Conservation (phyloP, 148 eudicot species). For the Cornus kousa region DNA sequence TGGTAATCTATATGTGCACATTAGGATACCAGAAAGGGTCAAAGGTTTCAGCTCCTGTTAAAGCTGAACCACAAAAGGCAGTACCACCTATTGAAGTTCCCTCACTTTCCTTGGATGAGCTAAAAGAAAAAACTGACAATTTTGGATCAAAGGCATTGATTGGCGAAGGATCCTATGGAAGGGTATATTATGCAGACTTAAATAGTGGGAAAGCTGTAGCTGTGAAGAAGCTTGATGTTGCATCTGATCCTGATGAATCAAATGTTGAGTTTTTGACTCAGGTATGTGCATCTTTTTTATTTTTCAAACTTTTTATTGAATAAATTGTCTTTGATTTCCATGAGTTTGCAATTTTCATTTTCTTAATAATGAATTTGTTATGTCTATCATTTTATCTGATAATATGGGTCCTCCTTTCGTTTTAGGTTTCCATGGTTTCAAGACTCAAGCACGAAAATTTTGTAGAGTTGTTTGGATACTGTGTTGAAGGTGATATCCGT, state of each 20-base stretch:
- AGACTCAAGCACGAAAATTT: conserved; percentile 78
- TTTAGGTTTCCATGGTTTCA: conserved; percentile 78
- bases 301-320: neutral
- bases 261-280: conserved; percentile 72
- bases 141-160: conserved; percentile 78
- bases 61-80: conserved; percentile 47
- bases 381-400: conserved; percentile 7
- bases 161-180: conserved; percentile 92
- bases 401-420: conserved; percentile 1
- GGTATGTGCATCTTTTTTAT: conserved; percentile 29
- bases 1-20: neutral
- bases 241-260: conserved; percentile 67
- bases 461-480: conserved; percentile 78
- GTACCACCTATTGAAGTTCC: conserved; percentile 66
- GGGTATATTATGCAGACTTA: conserved; percentile 69
- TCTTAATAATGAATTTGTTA: neutral
- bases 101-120: conserved; percentile 62
- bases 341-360: neutral
- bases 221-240: conserved; percentile 76
- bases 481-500: conserved; percentile 67
- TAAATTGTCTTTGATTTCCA: neutral
- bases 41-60: conserved; percentile 43
- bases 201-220: conserved; percentile 66
- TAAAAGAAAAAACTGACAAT: conserved; percentile 71
- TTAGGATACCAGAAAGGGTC: conserved; percentile 38